Conservation (phyloP, 2,329 filamentous ascomycete genomes). For the Grosmannia huntii region DNA sequence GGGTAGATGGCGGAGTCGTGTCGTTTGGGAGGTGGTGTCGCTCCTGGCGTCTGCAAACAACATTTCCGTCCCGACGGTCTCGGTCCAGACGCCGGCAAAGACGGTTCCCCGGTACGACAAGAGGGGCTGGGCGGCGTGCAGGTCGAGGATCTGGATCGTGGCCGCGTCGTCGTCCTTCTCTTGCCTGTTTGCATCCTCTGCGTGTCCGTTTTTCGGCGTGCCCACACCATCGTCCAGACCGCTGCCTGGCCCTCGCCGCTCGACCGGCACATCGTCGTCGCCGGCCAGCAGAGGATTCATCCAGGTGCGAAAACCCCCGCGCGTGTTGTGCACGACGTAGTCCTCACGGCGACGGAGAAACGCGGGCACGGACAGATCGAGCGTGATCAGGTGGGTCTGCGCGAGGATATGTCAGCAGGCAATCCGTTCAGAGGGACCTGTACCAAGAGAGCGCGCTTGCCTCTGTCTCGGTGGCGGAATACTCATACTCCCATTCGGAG, state of each 20-base stretch:
- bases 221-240: background rate
- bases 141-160: slow-evolving; percentile 67
- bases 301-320: slow-evolving; percentile 32
- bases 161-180: slow-evolving; percentile 6
- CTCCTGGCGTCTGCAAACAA: slow-evolving; percentile 42
- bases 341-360: slow-evolving; percentile 33
- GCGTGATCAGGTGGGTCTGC: slow-evolving; percentile 50
- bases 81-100: slow-evolving; percentile 70
- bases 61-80: slow-evolving; percentile 73
- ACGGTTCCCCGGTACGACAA: slow-evolving; percentile 68
- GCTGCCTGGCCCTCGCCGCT: background rate
- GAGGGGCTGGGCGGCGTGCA: slow-evolving; percentile 64
- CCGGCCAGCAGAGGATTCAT: slow-evolving; percentile 17
- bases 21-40: background rate
- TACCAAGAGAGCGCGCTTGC: slow-evolving; percentile 24
- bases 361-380: slow-evolving; percentile 49
- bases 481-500: slow-evolving; percentile 55
- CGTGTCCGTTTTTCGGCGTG: too few species aligned
- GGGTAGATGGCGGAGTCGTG: background rate
- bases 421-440: too few species aligned
- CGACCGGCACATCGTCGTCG: slow-evolving; percentile 4
- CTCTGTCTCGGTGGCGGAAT: slow-evolving; percentile 50
- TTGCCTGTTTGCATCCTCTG: background rate
- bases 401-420: too few species aligned
- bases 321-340: slow-evolving; percentile 22